Evolutionary conservation across 1,139 yeast species (phyloP), one percentile per base, ranked within the genome.

Genomic region (Geotrichum reessii): DNA sequence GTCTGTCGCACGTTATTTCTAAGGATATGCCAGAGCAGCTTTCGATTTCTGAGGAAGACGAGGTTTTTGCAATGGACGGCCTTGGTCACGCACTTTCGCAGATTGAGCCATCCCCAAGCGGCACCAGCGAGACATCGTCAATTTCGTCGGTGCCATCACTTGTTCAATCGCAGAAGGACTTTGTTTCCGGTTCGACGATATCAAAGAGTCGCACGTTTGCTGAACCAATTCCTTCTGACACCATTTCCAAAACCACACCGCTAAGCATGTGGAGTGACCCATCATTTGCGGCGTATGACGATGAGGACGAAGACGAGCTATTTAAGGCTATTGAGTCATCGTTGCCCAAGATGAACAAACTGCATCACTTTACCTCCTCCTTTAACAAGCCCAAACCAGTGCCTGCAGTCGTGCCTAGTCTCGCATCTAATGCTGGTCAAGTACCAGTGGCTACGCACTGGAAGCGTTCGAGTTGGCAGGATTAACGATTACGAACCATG

Each of bases 191-290:
- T 17, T 27, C 42, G 19, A 12, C 56, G 52, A 54, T 28, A 42
- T 46, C 47, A 51, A 54, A n/a, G 54, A 46, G 21, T 55, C 57
- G 14, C 50, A 50, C 22, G 33, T 54, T 22, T 54, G 50, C 42
- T 46, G 50, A 48, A 44, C 50, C 19, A 31, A 37, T 53, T 31
- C 53, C 42, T 24, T 54, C 56, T 28, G 33, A 46, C 27, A 37
- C 55, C 52, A 21, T 53, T 37, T 19, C 52, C 49, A 50, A 48
- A 25, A 28, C 52, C 22, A 28, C 47, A 28, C 19, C 50, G 22
- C 19, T 19, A 24, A 70, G 67, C 58, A 67, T 70, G 53, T 72
- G 74, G 74, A 63, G 71, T 50, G 74, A 71, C 58, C 55, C 44
- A 8, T 37, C 44, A 17, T 37, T 69, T 49, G 69, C 63, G 44